Evolutionary conservation across 2,329 filamentous ascomycete species (phyloP), one percentile per base, ranked within the genome.

Genomic region (Colletotrichum sp.): DNA sequence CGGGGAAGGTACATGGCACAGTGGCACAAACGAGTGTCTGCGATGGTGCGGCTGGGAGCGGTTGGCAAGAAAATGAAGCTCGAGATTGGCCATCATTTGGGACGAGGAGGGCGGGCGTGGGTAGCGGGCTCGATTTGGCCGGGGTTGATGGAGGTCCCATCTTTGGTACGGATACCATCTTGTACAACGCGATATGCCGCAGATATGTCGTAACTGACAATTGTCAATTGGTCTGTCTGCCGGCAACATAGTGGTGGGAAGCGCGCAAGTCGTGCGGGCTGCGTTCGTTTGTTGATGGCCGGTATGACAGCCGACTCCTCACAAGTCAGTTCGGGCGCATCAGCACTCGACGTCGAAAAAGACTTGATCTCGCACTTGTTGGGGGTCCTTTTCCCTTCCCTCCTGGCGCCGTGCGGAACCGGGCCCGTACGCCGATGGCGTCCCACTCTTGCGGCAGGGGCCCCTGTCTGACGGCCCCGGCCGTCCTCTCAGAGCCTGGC

Each of bases 111-210:
- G 34, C 48, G 34, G 48, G 48, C 3, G 25, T 16, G 22, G 22
- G 12, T 25, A n/a, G 36, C 25, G 39, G 22, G 36, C n/a, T 36
- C 32, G 57, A 57, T 28, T 27, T 52, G 61, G 15, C 22, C 25
- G n/a, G 69, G n/a, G 8, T 52, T 57, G 68, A 44, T 34, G 30
- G 57, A 34, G 25, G 63, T 32, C 52, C 34, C 66, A 55, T 59
- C 48, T 65, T 25, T 55, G 72, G 72, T 63, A 32, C 30, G 59
- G 59, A 16, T 60, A 57, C 27, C 55, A 68, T 75, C 69, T 72
- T 64, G 73, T 75, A 71, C 30, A 60, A 72, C 73, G 28, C 64
- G 55, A 72, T 16, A 48, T 72, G 55, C 57, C 36, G 73, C 27
- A 36, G 39, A 68, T 63, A 16, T 63, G 57, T 70, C 59, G 57